Base-by-base conservation (phyloP, 306 rosid genomes). In the Lagenaria siceraria region DNA sequence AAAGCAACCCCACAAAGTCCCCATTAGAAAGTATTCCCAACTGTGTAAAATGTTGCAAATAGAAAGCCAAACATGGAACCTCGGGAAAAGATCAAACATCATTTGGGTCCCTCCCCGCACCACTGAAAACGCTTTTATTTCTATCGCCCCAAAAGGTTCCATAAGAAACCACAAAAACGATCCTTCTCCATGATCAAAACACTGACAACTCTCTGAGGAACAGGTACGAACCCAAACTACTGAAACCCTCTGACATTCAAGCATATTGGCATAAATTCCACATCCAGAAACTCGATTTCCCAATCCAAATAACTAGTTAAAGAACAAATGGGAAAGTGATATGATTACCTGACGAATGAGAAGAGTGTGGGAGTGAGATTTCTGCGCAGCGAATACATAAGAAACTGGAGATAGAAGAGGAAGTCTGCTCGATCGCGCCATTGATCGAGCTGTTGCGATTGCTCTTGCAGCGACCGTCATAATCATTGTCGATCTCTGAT, bases 191-290 rank as follows among this genome's bases (percentile, higher is more conserved):
- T 1, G 1, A 46, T 46, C 52, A 3, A 46, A 46, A 46, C 17
- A 46, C 52, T 11, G 12, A 46, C 52, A 46, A 46, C 52, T 46
- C 11, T 46, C 52, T 2, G 17, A 46, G 2, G 52, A 46, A 46
- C 52, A 46, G 5, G 6, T 46, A 46, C 0, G 15, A 43, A 43
- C 15, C 15, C 52, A 46, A 46, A 46, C 52, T 46, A 2, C 52
- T 46, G 5, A 46, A 46, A 12, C 52, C 52, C 52, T 85, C 97
- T 92, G 87, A 5, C 78, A 87, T 81, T 43, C 83, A 86, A 76
- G 58, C 58, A 25, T 6, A 65, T 7, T 48, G 1, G 24, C 59
- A 51, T 72, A 27, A 51, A 13, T 5, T 31, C 61, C 25, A 42
- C 18, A 21, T 40, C 13, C 33, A 22, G 18, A 51, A 48, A 72